Evolutionary conservation across 2,329 filamentous ascomycete species (phyloP).

Genomic region (Pyrenochaeta sp.): DNA sequence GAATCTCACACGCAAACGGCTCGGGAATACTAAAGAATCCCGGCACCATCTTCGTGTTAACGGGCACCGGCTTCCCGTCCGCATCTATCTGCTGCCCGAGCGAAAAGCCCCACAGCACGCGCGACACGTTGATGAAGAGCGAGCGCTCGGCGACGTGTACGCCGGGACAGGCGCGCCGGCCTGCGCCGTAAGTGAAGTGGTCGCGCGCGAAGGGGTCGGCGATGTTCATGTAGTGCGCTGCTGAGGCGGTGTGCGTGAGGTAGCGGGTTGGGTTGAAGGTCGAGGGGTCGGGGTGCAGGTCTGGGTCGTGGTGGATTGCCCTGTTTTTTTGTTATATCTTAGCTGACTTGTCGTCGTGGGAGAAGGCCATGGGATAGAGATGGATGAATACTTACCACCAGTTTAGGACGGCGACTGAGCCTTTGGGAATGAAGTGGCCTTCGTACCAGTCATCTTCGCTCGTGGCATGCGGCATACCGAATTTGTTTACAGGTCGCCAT

Average conservation of each 20-base stretch:
- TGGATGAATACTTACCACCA: constrained; percentile 34
- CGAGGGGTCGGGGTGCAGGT: constrained; percentile 32
- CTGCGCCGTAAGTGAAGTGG: constrained; percentile 48
- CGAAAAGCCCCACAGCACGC: constrained; percentile 47
- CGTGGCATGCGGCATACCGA: constrained; percentile 45
- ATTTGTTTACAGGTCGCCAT: constrained; percentile 41
- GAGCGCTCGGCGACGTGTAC: constrained; percentile 48
- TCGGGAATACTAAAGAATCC: constrained; percentile 44
- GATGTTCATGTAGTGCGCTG: constrained; percentile 41
- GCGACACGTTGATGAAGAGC: constrained; percentile 44
- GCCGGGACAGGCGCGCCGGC: constrained; percentile 45
- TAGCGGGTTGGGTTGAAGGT: constrained; percentile 42
- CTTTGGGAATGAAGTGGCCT: constrained; percentile 52
- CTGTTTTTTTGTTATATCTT: constrained; percentile 12
- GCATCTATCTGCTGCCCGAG: constrained; percentile 33
- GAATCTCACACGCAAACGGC: constrained; percentile 41
- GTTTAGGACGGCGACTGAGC: constrained; percentile 40
- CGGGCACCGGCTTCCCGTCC: constrained; percentile 33
- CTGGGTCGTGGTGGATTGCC: constrained; percentile 45
- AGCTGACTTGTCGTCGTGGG: too few species aligned
- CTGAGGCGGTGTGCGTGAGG: constrained; percentile 28
- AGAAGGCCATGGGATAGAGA: too few species aligned
- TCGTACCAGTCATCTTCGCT: constrained; percentile 45
- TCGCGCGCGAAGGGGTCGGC: constrained; percentile 42
- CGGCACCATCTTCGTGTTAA: constrained; percentile 35